phyloP scores from a whole-genome alignment of 768 basidiomycete species.

The Leucogyrophana mollusca region DNA sequence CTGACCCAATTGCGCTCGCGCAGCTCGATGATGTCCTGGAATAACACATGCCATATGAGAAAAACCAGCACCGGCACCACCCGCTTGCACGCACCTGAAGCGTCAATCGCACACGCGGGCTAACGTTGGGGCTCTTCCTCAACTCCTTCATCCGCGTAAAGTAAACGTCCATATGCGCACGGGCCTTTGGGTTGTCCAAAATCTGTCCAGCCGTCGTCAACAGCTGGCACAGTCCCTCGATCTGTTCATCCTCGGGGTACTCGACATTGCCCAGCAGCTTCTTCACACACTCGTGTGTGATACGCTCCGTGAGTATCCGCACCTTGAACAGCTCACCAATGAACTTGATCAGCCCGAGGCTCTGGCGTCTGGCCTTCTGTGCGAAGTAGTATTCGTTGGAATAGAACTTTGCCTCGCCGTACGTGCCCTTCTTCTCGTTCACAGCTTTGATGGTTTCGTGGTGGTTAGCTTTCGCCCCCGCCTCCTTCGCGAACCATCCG shows the following conservation, averaged over 20 bases:
- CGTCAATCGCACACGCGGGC: slow-evolving; percentile 93
- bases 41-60: no score
- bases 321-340: slow-evolving; percentile 99
- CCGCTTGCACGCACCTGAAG: slow-evolving; percentile 72
- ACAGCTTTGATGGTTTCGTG: slow-evolving; percentile 75
- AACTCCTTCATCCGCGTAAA: slow-evolving; percentile 89
- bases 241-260: slow-evolving; percentile 96
- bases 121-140: slow-evolving; percentile 69
- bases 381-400: slow-evolving; percentile 96
- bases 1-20: slow-evolving; percentile 80
- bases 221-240: slow-evolving; percentile 94
- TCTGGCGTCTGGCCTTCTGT: slow-evolving; percentile 95
- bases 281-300: slow-evolving; percentile 99
- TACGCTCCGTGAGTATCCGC: slow-evolving; percentile 96
- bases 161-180: slow-evolving; percentile 88
- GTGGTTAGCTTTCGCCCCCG: slow-evolving; percentile 85
- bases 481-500: slow-evolving; percentile 89
- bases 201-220: slow-evolving; percentile 82
- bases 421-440: slow-evolving; percentile 51
- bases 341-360: slow-evolving; percentile 95
- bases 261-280: slow-evolving; percentile 91
- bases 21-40: slow-evolving; percentile 93
- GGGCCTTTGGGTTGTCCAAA: slow-evolving; percentile 80
- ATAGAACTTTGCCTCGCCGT: slow-evolving; percentile 70
- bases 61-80: no score